These are phyloP conservation scores for Catenaria anguillulae DNA, from an alignment of 371 early-diverging fungal species.

Conservation along the genomic window DNA sequence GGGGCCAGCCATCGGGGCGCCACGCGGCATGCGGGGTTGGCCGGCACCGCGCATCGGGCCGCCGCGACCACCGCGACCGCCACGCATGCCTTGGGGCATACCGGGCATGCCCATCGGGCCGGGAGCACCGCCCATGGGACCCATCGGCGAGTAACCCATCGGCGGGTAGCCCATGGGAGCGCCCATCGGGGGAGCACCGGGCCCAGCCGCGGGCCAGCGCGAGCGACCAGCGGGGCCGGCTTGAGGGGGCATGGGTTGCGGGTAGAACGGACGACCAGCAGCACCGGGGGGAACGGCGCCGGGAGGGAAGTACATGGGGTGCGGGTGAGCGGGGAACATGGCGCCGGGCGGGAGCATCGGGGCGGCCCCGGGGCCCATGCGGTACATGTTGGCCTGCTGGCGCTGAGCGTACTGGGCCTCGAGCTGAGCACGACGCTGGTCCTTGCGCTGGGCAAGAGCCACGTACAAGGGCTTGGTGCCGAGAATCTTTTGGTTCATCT, in stretches of 20 bases:
- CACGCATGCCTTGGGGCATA: slow-evolving; percentile 15
- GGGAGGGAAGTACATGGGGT: background rate
- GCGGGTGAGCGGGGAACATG: too few relatives aligned
- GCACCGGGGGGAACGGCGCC: too few relatives aligned
- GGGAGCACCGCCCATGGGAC: background rate
- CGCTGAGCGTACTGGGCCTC: slow-evolving; percentile 90
- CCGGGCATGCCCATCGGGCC: slow-evolving; percentile 11
- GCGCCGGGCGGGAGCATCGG: slow-evolving; percentile 19
- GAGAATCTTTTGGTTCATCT: slow-evolving; percentile 83
- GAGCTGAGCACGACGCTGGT: slow-evolving; percentile 79
- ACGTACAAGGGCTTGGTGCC: slow-evolving; percentile 94
- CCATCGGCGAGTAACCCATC: too few relatives aligned
- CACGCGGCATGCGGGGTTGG: slow-evolving; percentile 2
- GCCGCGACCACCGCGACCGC: slow-evolving; percentile 10
- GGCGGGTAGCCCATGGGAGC: background rate
- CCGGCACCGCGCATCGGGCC: background rate
- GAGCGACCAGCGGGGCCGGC: background rate
- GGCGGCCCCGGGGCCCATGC: slow-evolving; percentile 8
- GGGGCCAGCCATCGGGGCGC: background rate
- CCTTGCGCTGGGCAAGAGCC: slow-evolving; percentile 94
- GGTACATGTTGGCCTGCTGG: slow-evolving; percentile 52
- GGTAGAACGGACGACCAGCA: background rate
- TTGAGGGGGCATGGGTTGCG: background rate
- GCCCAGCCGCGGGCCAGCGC: slow-evolving; percentile 3
- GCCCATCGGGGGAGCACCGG: background rate